Conservation (phyloP, 2,329 filamentous ascomycete genomes). For the Scedosporium aurantiacum region DNA sequence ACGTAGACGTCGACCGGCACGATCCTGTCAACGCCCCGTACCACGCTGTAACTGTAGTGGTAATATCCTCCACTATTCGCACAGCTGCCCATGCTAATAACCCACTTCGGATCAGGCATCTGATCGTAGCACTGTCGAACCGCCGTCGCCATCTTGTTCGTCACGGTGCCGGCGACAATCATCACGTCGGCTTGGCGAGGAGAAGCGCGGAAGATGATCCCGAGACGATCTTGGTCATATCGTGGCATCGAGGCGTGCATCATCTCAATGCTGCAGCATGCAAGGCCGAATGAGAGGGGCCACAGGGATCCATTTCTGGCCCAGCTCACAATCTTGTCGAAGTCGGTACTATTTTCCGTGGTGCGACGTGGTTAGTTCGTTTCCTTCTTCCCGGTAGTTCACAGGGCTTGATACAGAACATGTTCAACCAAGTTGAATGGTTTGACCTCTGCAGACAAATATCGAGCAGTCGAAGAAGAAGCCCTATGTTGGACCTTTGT, state of each 20-base stretch:
- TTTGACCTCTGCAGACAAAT: neutral
- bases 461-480: neutral
- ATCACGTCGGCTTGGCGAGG: slow-evolving; percentile 84
- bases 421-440: neutral
- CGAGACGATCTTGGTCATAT: slow-evolving; percentile 80
- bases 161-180: slow-evolving; percentile 87
- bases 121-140: slow-evolving; percentile 88
- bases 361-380: neutral
- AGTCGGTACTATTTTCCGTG: slow-evolving; percentile 48
- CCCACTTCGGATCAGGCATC: slow-evolving; percentile 88
- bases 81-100: slow-evolving; percentile 72
- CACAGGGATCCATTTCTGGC: slow-evolving; percentile 73
- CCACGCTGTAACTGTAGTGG: slow-evolving; percentile 73
- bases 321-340: slow-evolving; percentile 77
- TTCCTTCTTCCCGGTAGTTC: neutral
- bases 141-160: slow-evolving; percentile 93
- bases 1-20: slow-evolving; percentile 74
- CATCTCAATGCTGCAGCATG: slow-evolving; percentile 86
- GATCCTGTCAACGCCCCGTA: slow-evolving; percentile 64
- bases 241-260: slow-evolving; percentile 82
- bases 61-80: slow-evolving; percentile 81
- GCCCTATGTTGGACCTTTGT: neutral
- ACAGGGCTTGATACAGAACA: neutral
- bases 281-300: slow-evolving; percentile 82
- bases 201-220: slow-evolving; percentile 83